Base-by-base conservation (phyloP, 2,329 filamentous ascomycete genomes). In the Cladophialophora psammophila region DNA sequence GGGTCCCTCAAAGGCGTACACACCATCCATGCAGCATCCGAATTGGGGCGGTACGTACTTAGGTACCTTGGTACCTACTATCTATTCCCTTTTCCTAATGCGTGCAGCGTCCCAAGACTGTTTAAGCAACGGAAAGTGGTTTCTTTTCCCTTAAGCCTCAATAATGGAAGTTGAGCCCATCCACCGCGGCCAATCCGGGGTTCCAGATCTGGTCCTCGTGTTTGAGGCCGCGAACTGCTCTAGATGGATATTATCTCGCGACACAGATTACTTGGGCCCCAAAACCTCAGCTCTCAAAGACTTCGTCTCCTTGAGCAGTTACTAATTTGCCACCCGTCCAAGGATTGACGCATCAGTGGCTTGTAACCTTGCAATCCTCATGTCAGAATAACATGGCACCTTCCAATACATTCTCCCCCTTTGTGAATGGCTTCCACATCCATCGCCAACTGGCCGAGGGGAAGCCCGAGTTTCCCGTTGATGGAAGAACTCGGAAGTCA, bases 1-100 rank as follows among this genome's bases (percentile, higher is more conserved):
- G 59, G 59, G 15, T 61, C 59, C 20, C 34, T 26, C n/a, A 50
- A 50, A 9, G 45, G 45, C 45, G 45, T n/a, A 18, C 20, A 50
- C 45, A 10, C 8, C 18, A 26, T 50, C 8, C 18, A 26, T 50
- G 45, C 18, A 9, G 45, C 8, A 9, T 12, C 45, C 45, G 26
- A 26, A 26, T 8, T 26, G 18, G 45, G 8, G 18, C 10, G 45
- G 18, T 8, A n/a, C 2, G 15, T 3, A n/a, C 15, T 2, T 26
- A 26, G 26, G 26, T 26, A 26, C 26, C 26, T 26, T 2, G 18
- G 8, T 26, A 50, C 20, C 9, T 6, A 26, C 18, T 42, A 12
- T 50, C 18, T 26, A 20, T 50, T 50, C 45, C 45, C 26, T 50
- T 50, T 26, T 12, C 45, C 45, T 26, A 26, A 50, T 26, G 45